Evolutionary conservation across 805 yeast genomes (phyloP), one percentile per base, ranked within the genome.

Genomic region (Zygosaccharomyces lentus): DNA sequence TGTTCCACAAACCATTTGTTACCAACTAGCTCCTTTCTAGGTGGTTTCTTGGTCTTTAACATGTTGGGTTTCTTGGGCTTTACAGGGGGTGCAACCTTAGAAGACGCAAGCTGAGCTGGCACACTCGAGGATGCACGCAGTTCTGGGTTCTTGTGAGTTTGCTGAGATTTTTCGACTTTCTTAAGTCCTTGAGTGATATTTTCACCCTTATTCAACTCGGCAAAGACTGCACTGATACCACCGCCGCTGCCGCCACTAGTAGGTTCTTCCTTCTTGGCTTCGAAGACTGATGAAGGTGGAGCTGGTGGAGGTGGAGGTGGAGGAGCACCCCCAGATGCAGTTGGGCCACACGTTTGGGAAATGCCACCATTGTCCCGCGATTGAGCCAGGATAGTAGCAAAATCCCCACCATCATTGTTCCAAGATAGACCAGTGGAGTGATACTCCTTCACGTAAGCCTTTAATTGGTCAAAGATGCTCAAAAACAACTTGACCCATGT

Each of bases 71-170:
- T 88, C 74, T 83, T 86, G 48, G 96, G 95, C 36, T 87, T 87
- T 23, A 77, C 75, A 32, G 96, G 96, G 38, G 75, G 71, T 9
- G 41, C 24, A 10, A 69, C 57, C 54, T 75, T 76, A 60, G 75
- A 74, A 15, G 70, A 58, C 1, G 65, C 47, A 6, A 64, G 46
- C 2, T 59, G 34, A 1, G 72, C 64, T 2, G 77, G 74, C 17
- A 77, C 75, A 2, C 76, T 66, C 2, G 81, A 74, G 4, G 78
- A 66, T 9, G 71, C 75, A 58, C 96, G 84, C 56, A 90, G 72
- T 38, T 73, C 81, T 2, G 96, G 96, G 66, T 89, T 87, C 69
- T 88, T 89, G 68, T 88, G 96, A 17, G 96, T 88, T 89, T 87
- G 87, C 68, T 89, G 87, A 7, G 95, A 83, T 70, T 81, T 87